A percentile compares a stretch with the other conserved stretches of the same genome.
phyloP scores from a whole-genome alignment of 768 basidiomycete species.

The Termitomyces sp. region DNA sequence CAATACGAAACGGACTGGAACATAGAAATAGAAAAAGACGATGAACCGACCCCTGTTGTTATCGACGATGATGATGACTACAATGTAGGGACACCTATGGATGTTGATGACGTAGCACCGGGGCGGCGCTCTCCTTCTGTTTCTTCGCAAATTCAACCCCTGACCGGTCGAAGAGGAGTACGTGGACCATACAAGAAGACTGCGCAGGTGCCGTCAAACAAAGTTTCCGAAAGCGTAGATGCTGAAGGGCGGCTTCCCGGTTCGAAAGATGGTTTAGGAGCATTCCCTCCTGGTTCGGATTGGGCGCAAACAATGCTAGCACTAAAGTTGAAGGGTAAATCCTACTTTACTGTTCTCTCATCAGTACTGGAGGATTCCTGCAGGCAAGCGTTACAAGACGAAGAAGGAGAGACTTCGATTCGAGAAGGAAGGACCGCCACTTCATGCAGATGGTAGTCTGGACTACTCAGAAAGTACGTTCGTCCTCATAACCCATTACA shows the following conservation, averaged over 20 bases:
- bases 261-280: conserved; percentile 67
- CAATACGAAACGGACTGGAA: conserved; percentile 85
- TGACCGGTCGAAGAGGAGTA: conserved; percentile 34
- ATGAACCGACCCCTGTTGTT: conserved; percentile 34
- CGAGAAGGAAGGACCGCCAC: conserved; percentile 71
- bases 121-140: conserved; percentile 43
- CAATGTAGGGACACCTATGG: conserved; percentile 33
- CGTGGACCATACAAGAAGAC: conserved; percentile 51
- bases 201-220: conserved; percentile 12
- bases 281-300: conserved; percentile 65
- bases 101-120: conserved; percentile 34
- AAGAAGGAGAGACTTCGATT: conserved; percentile 78
- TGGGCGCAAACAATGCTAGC: conserved; percentile 70
- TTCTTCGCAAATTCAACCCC: conserved; percentile 33
- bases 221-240: conserved; percentile 47
- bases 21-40: conserved; percentile 71
- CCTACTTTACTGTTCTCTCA: neutral
- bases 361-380: neutral
- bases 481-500: neutral
- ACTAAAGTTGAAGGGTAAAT: conserved; percentile 67
- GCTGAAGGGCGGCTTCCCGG: conserved; percentile 71
- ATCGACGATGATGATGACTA: conserved; percentile 36
- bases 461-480: conserved; percentile 65
- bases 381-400: conserved; percentile 73
- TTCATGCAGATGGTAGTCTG: conserved; percentile 69